Conservation (phyloP, 2,329 filamentous ascomycete species). For the Monascus ruber region DNA sequence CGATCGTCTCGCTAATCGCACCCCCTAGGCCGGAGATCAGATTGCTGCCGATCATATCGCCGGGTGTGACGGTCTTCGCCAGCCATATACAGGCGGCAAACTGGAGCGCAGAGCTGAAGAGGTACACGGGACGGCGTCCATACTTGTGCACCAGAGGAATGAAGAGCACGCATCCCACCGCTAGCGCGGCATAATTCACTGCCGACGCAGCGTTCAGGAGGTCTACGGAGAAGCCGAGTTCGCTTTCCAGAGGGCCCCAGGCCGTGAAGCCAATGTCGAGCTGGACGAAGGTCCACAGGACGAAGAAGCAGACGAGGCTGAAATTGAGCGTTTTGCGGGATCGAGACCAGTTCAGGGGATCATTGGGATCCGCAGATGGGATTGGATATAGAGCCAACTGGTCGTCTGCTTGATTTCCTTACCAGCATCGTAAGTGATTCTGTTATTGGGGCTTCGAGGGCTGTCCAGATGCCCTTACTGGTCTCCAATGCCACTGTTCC, state of each 20-base stretch:
- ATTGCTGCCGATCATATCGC: conserved; percentile 36
- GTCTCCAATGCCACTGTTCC: too few relatives aligned
- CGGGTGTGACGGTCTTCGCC: conserved; percentile 30
- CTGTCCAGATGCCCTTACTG: too few relatives aligned
- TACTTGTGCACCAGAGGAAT: conserved; percentile 38
- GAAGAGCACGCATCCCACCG: conserved; percentile 32
- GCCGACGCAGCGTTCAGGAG: conserved; percentile 38
- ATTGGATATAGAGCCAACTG: conserved; percentile 9
- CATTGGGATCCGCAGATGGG: conserved; percentile 23
- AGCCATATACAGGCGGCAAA: conserved; percentile 32
- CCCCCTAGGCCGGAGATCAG: conserved; percentile 34
- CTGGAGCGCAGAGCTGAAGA: conserved; percentile 31
- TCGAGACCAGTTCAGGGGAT: conserved; percentile 29
- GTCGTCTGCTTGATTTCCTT: not conserved
- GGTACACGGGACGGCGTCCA: conserved; percentile 36
- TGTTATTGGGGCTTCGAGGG: too few relatives aligned
- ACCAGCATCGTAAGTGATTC: too few relatives aligned
- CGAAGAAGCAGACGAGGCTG: conserved; percentile 8
- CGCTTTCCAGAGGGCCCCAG: conserved; percentile 32
- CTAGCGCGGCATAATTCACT: conserved; percentile 31
- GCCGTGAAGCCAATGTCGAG: conserved; percentile 31
- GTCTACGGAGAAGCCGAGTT: conserved; percentile 33
- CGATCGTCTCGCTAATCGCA: conserved; percentile 32
- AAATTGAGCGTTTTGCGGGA: conserved; percentile 29
- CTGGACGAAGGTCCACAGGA: conserved; percentile 13